These are phyloP conservation scores for Cyanophora paradoxa DNA, from an alignment of 78 protist genomes.

Conservation along the genomic window DNA sequence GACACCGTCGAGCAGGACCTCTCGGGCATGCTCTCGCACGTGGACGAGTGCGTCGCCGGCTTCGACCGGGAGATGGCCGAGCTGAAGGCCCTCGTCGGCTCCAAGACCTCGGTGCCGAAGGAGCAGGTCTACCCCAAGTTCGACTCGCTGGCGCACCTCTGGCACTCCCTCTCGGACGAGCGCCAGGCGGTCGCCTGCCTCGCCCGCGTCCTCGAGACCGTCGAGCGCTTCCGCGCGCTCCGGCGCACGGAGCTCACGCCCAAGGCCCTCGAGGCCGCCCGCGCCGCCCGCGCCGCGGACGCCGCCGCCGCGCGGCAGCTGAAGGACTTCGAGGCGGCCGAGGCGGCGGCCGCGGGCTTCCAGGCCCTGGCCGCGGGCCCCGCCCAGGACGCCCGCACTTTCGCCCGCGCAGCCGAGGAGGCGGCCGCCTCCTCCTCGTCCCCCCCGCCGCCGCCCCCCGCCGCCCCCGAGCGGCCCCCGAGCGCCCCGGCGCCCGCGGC, in stretches of 20 bases:
- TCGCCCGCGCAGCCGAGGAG: too few relatives aligned
- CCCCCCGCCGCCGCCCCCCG: too few relatives aligned
- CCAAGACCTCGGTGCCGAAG: neutral
- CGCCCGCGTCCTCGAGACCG: too few relatives aligned
- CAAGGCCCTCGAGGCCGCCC: neutral
- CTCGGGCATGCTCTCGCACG: neutral
- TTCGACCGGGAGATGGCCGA: neutral
- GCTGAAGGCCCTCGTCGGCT: neutral
- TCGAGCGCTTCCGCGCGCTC: too few relatives aligned
- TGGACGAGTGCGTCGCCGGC: too few relatives aligned
- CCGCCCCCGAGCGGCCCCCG: too few relatives aligned
- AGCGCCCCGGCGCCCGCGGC: too few relatives aligned
- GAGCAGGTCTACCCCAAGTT: constrained; percentile 1
- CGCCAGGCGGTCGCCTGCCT: neutral
- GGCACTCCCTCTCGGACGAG: neutral
- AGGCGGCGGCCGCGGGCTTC: too few relatives aligned
- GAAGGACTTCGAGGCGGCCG: too few relatives aligned
- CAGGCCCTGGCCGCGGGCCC: too few relatives aligned
- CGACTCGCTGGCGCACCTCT: neutral
- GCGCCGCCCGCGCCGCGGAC: constrained; percentile 2
- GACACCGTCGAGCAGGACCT: neutral
- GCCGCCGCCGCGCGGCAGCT: neutral
- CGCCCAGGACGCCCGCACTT: too few relatives aligned
- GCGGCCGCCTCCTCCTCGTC: too few relatives aligned
- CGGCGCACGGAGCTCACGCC: neutral